phyloP scores from a whole-genome alignment of 441 rosid species.

The Syzygium malaccense region DNA sequence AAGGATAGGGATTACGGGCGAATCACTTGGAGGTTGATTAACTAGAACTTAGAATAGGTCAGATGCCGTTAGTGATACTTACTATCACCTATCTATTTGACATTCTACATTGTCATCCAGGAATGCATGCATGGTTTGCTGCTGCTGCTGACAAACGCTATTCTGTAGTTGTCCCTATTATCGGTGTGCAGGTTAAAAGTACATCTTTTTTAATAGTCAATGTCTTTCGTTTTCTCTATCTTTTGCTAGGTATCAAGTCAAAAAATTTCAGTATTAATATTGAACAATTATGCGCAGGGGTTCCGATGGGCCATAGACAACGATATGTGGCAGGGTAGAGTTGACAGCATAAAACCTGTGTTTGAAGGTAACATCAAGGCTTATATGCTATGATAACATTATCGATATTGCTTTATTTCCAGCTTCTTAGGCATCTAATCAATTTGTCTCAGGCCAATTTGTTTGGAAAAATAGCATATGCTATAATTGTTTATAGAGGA shows the following conservation, averaged over 20 bases:
- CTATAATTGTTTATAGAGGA: not conserved
- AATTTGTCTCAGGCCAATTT: not conserved
- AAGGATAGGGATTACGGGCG: slow-evolving; percentile 90
- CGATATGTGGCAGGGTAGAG: slow-evolving; percentile 80
- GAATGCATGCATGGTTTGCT: slow-evolving; percentile 97
- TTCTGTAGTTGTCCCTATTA: slow-evolving; percentile 60
- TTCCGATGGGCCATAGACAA: slow-evolving; percentile 89
- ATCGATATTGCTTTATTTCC: not conserved
- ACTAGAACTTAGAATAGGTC: not conserved
- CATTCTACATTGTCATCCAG: slow-evolving; percentile 24
- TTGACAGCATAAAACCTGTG: slow-evolving; percentile 61
- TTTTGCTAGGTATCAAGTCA: not conserved
- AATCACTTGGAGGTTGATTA: slow-evolving; percentile 85
- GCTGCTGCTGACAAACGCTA: slow-evolving; percentile 75
- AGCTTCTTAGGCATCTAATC: not conserved
- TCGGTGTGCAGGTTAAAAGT: slow-evolving; percentile 73
- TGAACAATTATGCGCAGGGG: slow-evolving; percentile 36
- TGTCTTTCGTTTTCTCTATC: not conserved
- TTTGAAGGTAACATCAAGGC: slow-evolving; percentile 63
- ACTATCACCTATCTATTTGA: not conserved
- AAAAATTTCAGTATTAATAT: not conserved
- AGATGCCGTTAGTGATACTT: not conserved
- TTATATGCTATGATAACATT: not conserved
- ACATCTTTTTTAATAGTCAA: not conserved
- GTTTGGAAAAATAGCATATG: not conserved